Percentiles rank a stretch among this genome's conserved stretches.
phyloP scores from a whole-genome alignment of 805 yeast genomes.

The Hanseniaspora lachancei region DNA sequence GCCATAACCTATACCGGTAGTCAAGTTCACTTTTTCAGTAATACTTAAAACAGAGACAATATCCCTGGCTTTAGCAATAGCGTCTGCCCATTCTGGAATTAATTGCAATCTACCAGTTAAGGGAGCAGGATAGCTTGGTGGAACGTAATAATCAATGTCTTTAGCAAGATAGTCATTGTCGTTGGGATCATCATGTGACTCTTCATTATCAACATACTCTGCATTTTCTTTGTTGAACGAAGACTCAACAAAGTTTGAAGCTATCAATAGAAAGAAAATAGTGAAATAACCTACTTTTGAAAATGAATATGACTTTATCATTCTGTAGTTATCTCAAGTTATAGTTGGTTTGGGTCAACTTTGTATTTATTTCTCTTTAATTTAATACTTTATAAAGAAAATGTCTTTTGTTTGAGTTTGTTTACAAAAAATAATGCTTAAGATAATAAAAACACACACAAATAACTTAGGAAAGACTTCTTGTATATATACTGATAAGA shows the following conservation, averaged over 20 bases:
- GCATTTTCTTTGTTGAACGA: conserved; percentile 14
- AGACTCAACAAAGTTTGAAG: background rate
- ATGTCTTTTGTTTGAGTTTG: background rate
- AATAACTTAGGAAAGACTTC: too few species aligned
- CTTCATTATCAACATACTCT: conserved; percentile 13
- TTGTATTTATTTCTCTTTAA: background rate
- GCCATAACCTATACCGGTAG: conserved; percentile 54
- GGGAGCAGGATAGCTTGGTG: conserved; percentile 12
- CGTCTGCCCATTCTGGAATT: conserved; percentile 42
- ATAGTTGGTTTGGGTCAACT: background rate
- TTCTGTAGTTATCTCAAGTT: background rate
- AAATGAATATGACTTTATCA: background rate
- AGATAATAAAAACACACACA: too few species aligned
- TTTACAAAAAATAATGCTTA: background rate
- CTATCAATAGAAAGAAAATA: background rate
- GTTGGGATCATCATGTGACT: conserved; percentile 18
- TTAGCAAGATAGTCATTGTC: conserved; percentile 20
- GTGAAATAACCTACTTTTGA: background rate
- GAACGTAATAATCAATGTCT: conserved; percentile 16
- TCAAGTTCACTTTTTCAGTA: conserved; percentile 46
- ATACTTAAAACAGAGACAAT: conserved; percentile 45
- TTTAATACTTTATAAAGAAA: background rate
- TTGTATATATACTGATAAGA: background rate
- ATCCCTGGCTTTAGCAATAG: conserved; percentile 42
- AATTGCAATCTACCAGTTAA: conserved; percentile 35